Evolutionary conservation across 1,139 yeast species (phyloP).

Genomic region (Candida sp.): DNA sequence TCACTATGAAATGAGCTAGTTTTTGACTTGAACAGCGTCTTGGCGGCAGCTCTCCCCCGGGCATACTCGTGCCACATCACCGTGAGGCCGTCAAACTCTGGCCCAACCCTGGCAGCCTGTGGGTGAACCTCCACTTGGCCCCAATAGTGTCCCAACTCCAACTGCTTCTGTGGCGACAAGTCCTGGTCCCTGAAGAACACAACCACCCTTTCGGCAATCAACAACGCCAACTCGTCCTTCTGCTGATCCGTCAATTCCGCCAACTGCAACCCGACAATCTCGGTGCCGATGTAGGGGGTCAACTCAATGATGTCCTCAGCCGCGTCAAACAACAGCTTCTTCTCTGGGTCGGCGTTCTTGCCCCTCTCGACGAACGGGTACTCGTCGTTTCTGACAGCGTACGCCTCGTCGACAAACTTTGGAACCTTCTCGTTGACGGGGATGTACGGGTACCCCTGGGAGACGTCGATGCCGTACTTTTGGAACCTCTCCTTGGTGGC

Average conservation of each 20-base stretch:
- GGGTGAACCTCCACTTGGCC: conserved; percentile 48
- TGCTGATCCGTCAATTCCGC: conserved; percentile 51
- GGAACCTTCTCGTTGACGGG: conserved; percentile 39
- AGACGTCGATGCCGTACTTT: conserved; percentile 29
- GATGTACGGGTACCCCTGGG: conserved; percentile 32
- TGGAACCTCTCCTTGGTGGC: conserved; percentile 26
- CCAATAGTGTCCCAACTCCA: conserved; percentile 44
- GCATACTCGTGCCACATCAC: conserved; percentile 55
- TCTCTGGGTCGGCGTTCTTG: conserved; percentile 53
- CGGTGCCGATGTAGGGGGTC: conserved; percentile 56
- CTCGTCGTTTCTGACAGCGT: conserved; percentile 40
- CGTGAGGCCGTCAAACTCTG: conserved; percentile 37
- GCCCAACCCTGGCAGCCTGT: conserved; percentile 36
- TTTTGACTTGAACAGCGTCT: conserved; percentile 28
- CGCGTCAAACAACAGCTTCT: conserved; percentile 53
- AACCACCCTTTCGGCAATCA: conserved; percentile 45
- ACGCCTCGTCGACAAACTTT: conserved; percentile 54
- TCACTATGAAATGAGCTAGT: conserved; percentile 36
- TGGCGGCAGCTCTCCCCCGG: conserved; percentile 23
- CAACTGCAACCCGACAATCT: conserved; percentile 55
- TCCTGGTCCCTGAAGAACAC: conserved; percentile 48
- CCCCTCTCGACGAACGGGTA: conserved; percentile 50
- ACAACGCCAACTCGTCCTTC: conserved; percentile 51
- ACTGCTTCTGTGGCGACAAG: conserved; percentile 46
- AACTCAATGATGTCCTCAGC: conserved; percentile 50